phyloP scores from a whole-genome alignment of 2,329 filamentous ascomycete species.

The Pseudocercospora vitis region DNA sequence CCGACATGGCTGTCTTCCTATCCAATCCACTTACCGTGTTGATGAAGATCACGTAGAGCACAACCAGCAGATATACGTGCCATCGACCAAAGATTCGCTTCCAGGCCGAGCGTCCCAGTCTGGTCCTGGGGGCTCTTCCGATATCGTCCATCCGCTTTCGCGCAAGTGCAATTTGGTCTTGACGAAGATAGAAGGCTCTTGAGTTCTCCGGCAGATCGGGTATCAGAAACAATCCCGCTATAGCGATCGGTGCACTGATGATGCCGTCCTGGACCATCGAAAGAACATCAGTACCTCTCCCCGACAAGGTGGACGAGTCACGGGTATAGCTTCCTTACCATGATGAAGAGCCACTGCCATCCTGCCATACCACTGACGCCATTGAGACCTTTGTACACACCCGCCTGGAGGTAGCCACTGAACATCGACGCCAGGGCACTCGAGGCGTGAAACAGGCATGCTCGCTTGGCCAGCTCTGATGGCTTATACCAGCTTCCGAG shows the following conservation, averaged over 20 bases:
- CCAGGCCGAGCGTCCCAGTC: slow-evolving; percentile 46
- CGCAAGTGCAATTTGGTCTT: slow-evolving; percentile 46
- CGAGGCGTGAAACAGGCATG: slow-evolving; percentile 54
- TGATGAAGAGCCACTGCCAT: slow-evolving; percentile 50
- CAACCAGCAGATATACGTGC: slow-evolving; percentile 61
- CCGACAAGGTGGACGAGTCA: background rate
- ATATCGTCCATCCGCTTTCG: slow-evolving; percentile 49
- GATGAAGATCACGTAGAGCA: slow-evolving; percentile 64
- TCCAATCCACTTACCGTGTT: slow-evolving; percentile 56
- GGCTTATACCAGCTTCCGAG: slow-evolving; percentile 55
- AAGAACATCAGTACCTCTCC: slow-evolving; percentile 26
- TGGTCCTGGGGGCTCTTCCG: slow-evolving; percentile 22
- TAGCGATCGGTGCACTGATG: slow-evolving; percentile 54
- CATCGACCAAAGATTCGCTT: slow-evolving; percentile 59
- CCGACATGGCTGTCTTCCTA: slow-evolving; percentile 5
- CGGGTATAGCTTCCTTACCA: background rate
- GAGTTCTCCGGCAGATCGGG: slow-evolving; percentile 55
- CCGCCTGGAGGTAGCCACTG: slow-evolving; percentile 57
- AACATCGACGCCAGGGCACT: slow-evolving; percentile 50
- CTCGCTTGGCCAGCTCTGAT: slow-evolving; percentile 54
- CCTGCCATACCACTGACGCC: slow-evolving; percentile 44
- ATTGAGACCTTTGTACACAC: slow-evolving; percentile 50
- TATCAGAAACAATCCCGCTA: slow-evolving; percentile 51
- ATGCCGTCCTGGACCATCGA: slow-evolving; percentile 44
- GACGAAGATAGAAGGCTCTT: slow-evolving; percentile 50